These are phyloP conservation scores for Paralagenidium karlingii DNA, from an alignment of 352 stramenopile genomes.

Conservation along the genomic window DNA sequence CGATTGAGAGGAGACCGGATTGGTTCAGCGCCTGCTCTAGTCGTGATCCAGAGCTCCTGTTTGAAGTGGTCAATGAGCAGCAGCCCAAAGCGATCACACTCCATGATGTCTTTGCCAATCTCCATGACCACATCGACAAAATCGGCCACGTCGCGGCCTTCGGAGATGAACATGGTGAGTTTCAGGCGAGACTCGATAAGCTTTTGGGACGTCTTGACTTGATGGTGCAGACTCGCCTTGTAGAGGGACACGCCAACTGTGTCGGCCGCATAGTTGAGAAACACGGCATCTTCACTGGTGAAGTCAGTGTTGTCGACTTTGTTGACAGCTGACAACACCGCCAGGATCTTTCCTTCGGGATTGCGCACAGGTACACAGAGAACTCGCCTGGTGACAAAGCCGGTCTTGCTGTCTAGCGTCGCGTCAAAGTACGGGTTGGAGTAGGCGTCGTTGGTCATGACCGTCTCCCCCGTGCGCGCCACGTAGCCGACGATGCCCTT, in stretches of 20 bases:
- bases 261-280: constrained; percentile 21
- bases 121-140: constrained; percentile 44
- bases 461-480: constrained; percentile 15
- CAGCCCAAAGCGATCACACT: constrained; percentile 48
- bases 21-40: constrained; percentile 35
- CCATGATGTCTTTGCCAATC: constrained; percentile 38
- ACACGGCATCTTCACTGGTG: constrained; percentile 18
- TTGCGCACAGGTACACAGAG: constrained; percentile 22
- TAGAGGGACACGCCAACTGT: constrained; percentile 18
- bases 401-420: constrained; percentile 13
- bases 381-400: constrained; percentile 12
- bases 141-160: constrained; percentile 24
- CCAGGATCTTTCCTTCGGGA: constrained; percentile 15
- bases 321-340: constrained; percentile 19
- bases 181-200: constrained; percentile 13
- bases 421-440: constrained; percentile 17
- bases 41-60: constrained; percentile 57
- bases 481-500: constrained; percentile 16
- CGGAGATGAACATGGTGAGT: constrained; percentile 20
- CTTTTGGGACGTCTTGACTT: constrained; percentile 16
- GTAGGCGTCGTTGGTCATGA: constrained; percentile 16
- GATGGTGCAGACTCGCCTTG: constrained; percentile 18
- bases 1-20: constrained; percentile 46
- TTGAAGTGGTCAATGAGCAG: constrained; percentile 50
- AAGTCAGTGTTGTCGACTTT: constrained; percentile 19